These are phyloP conservation scores for Singerocomus rubriflavus DNA, from an alignment of 1,284 basidiomycete genomes.

Conservation along the genomic window DNA sequence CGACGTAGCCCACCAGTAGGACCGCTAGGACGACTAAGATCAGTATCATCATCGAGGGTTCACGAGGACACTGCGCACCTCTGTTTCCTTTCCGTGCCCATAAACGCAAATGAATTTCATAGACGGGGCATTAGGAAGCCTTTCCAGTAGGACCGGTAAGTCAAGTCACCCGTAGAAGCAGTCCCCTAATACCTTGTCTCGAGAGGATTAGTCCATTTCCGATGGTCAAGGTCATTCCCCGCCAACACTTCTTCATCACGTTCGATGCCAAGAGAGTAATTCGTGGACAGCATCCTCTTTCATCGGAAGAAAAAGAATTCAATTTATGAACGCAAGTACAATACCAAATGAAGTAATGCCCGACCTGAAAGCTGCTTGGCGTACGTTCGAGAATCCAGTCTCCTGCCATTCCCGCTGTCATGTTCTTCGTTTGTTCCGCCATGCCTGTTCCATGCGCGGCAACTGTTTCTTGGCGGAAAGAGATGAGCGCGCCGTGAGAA, in stretches of 20 bases:
- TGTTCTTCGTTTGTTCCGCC: conserved; percentile 48
- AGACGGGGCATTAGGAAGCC: conserved; percentile 86
- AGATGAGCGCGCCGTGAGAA: conserved; percentile 80
- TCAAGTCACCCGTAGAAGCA: background rate
- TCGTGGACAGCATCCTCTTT: conserved; percentile 84
- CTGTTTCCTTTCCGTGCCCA: conserved; percentile 95
- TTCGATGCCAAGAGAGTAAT: conserved; percentile 95
- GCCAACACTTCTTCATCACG: conserved; percentile 63
- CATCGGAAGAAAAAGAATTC: background rate
- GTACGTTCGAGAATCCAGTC: conserved; percentile 86
- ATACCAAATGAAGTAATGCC: conserved; percentile 10
- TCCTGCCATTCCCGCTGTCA: conserved; percentile 78
- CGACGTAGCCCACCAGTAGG: conserved; percentile 58
- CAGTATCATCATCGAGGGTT: background rate
- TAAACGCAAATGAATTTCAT: conserved; percentile 96
- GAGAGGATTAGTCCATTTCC: conserved; percentile 94
- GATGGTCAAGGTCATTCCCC: conserved; percentile 67
- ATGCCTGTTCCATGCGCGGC: background rate
- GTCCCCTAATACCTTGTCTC: conserved; percentile 64
- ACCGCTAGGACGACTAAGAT: conserved; percentile 46
- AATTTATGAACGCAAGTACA: background rate
- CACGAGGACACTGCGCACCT: conserved; percentile 47
- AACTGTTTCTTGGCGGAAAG: conserved; percentile 54
- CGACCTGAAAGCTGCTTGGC: conserved; percentile 77
- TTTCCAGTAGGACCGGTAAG: conserved; percentile 28